Evolutionary conservation across 306 rosid genomes (phyloP), one percentile per base, ranked within the genome.

Genomic region (Quercus aquifolioides): DNA sequence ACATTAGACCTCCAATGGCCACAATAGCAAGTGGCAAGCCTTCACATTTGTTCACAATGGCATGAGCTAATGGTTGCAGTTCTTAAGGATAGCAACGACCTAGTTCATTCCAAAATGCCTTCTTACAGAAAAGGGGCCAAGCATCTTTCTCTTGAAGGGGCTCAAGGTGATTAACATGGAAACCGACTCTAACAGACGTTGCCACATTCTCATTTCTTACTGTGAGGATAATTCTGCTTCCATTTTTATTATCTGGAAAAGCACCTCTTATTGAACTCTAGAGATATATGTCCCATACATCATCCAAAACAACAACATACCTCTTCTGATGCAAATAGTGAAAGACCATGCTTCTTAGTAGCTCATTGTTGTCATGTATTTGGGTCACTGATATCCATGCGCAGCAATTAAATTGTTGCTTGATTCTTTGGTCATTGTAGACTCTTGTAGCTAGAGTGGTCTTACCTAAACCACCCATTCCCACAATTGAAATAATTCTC

Each of bases 41-140:
- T 30, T 64, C 70, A 64, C 70, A 64, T 64, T 64, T 64, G 43
- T 64, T 64, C 70, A 64, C 31, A 5, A 64, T 64, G 70, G 17
- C 70, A 15, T 64, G 70, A 64, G 70, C 70, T 35, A 64, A 15
- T 28, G 43, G 70, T 30, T 64, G 12, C 70, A 63, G 69, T 15
- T 63, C 43, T 15, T 35, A 1, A 1, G 69, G 69, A 63, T 43
- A 63, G 69, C 43, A 5, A 35, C 11, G 11, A 63, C 21, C 70
- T 30, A 13, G 43, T 30, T 64, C 70, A 64, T 64, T 64, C 70
- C 70, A 64, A 64, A 64, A 64, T 64, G 70, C 41, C 70, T 6
- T 64, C 70, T 64, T 64, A 64, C 43, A 64, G 70, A 64, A 64
- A n/a, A 64, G 70, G 43, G 43, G 1, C 43, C 70, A 64, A 30